Evolutionary conservation across 192 early-diverging fungal genomes (phyloP).

Genomic region (Umbelopsis ramanniana): DNA sequence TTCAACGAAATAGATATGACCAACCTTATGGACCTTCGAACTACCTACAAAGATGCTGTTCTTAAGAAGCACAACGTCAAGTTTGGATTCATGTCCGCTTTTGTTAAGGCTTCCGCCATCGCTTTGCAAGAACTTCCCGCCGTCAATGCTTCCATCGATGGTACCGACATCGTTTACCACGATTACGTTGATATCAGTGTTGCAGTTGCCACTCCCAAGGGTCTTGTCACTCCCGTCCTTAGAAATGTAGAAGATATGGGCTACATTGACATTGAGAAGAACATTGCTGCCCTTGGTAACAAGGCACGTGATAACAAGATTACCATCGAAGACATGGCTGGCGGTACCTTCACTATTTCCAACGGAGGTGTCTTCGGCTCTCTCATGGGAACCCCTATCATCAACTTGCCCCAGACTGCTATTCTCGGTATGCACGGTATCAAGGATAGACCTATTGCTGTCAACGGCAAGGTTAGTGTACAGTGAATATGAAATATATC

Average conservation of each 20-base stretch:
- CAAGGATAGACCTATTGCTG: conserved; percentile 94
- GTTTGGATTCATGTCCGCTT: conserved; percentile 98
- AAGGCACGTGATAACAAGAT: conserved; percentile 95
- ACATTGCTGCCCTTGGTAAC: conserved; percentile 83
- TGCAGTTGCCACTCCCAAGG: conserved; percentile 98
- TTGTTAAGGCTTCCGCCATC: conserved; percentile 87
- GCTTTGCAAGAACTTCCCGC: conserved; percentile 91
- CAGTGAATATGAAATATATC: neutral
- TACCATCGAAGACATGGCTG: conserved; percentile 97
- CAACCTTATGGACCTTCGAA: conserved; percentile 89
- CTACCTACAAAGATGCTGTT: conserved; percentile 92
- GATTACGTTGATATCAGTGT: conserved; percentile 96
- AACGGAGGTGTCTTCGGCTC: conserved; percentile 99
- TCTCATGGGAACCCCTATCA: conserved; percentile 96
- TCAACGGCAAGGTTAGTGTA: conserved; percentile 82
- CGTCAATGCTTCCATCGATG: conserved; percentile 95
- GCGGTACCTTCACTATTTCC: conserved; percentile 99
- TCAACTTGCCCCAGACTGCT: conserved; percentile 96
- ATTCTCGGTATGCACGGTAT: conserved; percentile 99
- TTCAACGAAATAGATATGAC: conserved; percentile 99
- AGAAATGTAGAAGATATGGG: conserved; percentile 88
- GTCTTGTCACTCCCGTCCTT: conserved; percentile 95
- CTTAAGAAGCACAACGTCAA: conserved; percentile 95
- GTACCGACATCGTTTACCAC: conserved; percentile 88
- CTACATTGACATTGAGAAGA: conserved; percentile 91